Conservation (phyloP, 148 eudicot species). For the Dysphania ambrosioides region DNA sequence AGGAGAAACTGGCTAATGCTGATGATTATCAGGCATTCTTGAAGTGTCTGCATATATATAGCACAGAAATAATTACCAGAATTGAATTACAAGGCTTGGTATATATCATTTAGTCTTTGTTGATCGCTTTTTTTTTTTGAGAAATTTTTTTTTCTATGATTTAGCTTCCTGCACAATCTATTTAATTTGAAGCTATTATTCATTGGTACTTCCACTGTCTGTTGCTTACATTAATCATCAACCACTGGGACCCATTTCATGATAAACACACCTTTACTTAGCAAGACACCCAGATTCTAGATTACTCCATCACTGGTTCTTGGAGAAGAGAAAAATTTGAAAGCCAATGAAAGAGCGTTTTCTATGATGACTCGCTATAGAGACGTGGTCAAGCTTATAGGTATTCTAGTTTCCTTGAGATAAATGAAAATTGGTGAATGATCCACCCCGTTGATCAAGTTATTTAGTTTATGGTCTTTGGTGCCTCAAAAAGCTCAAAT, state of each 20-base stretch:
- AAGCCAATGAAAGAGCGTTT: neutral
- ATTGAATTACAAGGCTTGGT: constrained; percentile 85
- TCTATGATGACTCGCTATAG: neutral
- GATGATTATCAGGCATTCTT: constrained; percentile 94
- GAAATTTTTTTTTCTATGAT: neutral
- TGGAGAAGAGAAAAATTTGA: neutral
- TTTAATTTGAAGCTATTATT: constrained; percentile 1
- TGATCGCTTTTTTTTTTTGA: too few relatives aligned
- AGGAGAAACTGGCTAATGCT: constrained; percentile 67
- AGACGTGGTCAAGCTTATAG: neutral
- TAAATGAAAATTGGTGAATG: neutral
- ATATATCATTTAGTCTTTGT: constrained; percentile 25
- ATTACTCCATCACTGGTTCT: neutral
- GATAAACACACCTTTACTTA: neutral
- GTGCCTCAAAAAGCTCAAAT: neutral
- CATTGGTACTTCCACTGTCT: neutral
- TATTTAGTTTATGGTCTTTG: too few relatives aligned
- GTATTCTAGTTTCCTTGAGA: neutral
- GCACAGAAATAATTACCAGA: constrained; percentile 89
- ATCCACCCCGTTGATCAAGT: neutral
- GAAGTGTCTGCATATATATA: constrained; percentile 95
- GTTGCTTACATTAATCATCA: neutral
- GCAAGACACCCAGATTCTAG: neutral
- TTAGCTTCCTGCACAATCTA: constrained; percentile 1
- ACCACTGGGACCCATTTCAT: neutral